Evolutionary conservation across 805 yeast species (phyloP), one percentile per base, ranked within the genome.

Genomic region (Yamadazyma philogaea): DNA sequence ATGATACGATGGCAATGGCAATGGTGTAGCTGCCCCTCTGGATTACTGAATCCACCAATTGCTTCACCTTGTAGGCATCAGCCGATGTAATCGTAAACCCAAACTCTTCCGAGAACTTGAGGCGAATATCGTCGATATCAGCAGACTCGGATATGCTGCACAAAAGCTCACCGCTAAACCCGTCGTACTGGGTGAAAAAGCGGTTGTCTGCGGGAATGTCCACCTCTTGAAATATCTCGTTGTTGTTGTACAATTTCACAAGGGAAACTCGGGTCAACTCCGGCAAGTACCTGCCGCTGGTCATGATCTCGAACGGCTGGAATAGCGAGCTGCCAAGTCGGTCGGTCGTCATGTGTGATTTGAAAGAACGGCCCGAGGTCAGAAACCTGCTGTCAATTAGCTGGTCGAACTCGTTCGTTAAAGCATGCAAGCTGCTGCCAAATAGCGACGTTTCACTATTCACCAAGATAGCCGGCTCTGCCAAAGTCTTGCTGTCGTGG

Each of bases 381-480:
- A 32, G 39, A 26, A 60, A 42, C 46, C 56, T 47, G 10, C 22
- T 31, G 45, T 70, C 73, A 12, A 75, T 60, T 32, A 59, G 48
- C n/a, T 49, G 38, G 51, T 74, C 78, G 50, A 64, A 70, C 41
- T 60, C 63, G 14, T 68, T 72, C 7, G 72, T 54, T 17, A 62
- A 50, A 3, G 47, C 50, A 8, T 54, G 50, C 15, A 73, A 47
- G 47, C 66, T 49, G 4, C 63, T 57, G 3, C 82, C 84, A 55
- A 79, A 79, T 37, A 77, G 68, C 2, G 83, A 77, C 22, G 78
- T 52, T 49, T 80, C 85, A n/a, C 75, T 60, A 56, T 80, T 80
- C 36, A 70, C 47, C 17, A 78, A 56, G 8, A 52, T 47, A 2
- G 50, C 46, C n/a, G 41, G 34, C 20, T 43, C 44, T 17, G 36